Evolutionary conservation across 805 yeast species (phyloP).

Genomic region (Nakazawaea wickerhamii): DNA sequence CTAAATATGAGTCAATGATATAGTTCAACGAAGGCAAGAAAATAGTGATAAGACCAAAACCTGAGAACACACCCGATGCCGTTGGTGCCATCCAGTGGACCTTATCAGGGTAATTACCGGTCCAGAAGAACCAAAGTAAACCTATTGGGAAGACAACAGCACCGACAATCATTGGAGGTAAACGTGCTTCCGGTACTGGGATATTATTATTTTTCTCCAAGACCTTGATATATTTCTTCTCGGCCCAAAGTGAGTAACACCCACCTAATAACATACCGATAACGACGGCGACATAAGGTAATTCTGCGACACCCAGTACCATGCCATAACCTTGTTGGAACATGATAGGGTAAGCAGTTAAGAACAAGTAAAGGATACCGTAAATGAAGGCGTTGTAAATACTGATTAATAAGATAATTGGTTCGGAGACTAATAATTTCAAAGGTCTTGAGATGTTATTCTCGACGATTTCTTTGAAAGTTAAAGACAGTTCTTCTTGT

Average conservation of each 20-base stretch:
- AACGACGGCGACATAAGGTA: conserved; percentile 76
- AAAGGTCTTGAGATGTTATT: conserved; percentile 67
- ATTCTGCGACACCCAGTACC: conserved; percentile 58
- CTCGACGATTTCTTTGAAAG: conserved; percentile 52
- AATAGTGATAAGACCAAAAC: conserved; percentile 47
- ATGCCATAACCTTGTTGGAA: conserved; percentile 58
- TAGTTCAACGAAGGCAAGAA: conserved; percentile 59
- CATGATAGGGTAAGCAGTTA: conserved; percentile 72
- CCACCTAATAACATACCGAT: conserved; percentile 65
- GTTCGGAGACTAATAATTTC: conserved; percentile 60
- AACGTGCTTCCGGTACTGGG: conserved; percentile 74
- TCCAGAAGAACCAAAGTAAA: conserved; percentile 83
- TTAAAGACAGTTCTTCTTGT: conserved; percentile 56
- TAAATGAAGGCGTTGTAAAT: conserved; percentile 74
- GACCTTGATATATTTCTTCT: conserved; percentile 43
- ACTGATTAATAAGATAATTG: conserved; percentile 60
- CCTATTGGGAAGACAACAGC: conserved; percentile 71
- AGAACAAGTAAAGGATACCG: conserved; percentile 68
- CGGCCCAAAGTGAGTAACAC: conserved; percentile 44
- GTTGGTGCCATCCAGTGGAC: conserved; percentile 59
- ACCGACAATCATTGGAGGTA: conserved; percentile 72
- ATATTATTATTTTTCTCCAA: conserved; percentile 49
- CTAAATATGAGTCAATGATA: conserved; percentile 53
- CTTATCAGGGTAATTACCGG: conserved; percentile 64
- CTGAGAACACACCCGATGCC: conserved; percentile 27